A percentile compares a stretch with the other conserved stretches of the same genome.
These are phyloP conservation scores for Rhazya stricta DNA, from an alignment of 257 asterid genomes.

Conservation along the genomic window DNA sequence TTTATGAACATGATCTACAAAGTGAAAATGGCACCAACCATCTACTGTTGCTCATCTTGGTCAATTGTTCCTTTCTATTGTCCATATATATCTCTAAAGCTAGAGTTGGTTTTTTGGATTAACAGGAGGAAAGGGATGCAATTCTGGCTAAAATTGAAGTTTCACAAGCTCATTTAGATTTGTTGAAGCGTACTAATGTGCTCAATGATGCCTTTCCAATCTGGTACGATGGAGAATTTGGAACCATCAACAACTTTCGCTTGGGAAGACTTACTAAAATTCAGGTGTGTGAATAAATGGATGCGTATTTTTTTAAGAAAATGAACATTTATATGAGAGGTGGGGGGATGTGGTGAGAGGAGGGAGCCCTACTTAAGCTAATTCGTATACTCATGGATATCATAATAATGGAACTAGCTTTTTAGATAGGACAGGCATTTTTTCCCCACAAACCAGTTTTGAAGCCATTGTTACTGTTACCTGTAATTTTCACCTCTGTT, in stretches of 20 bases:
- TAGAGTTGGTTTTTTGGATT: conserved; percentile 15
- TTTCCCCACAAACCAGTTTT: not conserved
- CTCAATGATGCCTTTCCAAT: conserved; percentile 96
- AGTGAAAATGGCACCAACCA: not conserved
- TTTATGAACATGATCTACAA: not conserved
- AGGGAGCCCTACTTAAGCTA: not conserved
- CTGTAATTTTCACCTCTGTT: no score
- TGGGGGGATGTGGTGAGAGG: not conserved
- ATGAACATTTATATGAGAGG: not conserved
- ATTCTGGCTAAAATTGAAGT: conserved; percentile 89
- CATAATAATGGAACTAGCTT: not conserved
- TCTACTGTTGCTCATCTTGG: not conserved
- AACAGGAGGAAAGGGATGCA: conserved; percentile 92
- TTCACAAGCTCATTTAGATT: conserved; percentile 94
- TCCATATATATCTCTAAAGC: not conserved
- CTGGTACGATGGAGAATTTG: conserved; percentile 90
- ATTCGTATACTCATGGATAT: not conserved
- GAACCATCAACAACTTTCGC: conserved; percentile 94
- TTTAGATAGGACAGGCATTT: not conserved
- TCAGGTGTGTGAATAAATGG: conserved; percentile 43
- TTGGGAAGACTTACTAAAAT: conserved; percentile 97
- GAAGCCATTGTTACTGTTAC: not conserved
- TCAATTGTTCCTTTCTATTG: conserved; percentile 2
- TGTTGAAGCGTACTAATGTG: conserved; percentile 78
- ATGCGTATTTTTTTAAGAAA: not conserved